Conservation (phyloP, 345 rosid genomes). For the Pelargonium nanum region DNA sequence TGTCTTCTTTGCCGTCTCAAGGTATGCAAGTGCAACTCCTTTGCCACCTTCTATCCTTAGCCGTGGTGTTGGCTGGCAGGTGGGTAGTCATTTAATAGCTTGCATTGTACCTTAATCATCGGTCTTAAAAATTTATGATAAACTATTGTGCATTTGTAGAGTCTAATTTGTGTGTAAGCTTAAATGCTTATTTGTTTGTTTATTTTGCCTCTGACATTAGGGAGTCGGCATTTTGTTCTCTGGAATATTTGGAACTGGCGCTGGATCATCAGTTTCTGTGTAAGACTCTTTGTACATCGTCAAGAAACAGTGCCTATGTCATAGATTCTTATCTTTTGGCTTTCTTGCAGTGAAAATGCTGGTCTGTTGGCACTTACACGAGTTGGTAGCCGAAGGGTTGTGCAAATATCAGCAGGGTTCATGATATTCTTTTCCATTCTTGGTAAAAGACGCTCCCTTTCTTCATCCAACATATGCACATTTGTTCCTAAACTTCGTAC, state of each 20-base stretch:
- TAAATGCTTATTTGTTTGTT: background rate
- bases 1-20: conserved; percentile 68
- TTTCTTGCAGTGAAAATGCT: conserved; percentile 61
- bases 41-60: conserved; percentile 86
- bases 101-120: no score
- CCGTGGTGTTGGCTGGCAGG: conserved; percentile 99
- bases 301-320: background rate
- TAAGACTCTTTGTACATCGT: conserved; percentile 24
- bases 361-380: conserved; percentile 81
- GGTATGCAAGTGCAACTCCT: conserved; percentile 91
- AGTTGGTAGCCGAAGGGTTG: conserved; percentile 87
- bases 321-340: conserved; percentile 4
- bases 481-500: background rate
- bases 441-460: conserved; percentile 27
- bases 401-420: conserved; percentile 85
- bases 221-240: conserved; percentile 88
- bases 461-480: background rate
- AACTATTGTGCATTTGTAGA: background rate
- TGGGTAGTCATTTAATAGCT: conserved; percentile 11
- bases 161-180: background rate
- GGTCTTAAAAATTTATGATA: no score
- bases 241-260: conserved; percentile 93
- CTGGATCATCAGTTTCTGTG: conserved; percentile 81
- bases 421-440: conserved; percentile 95
- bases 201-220: conserved; percentile 22